Conservation (phyloP, 176 grass and related monocot species). For the Triticum turgidum region DNA sequence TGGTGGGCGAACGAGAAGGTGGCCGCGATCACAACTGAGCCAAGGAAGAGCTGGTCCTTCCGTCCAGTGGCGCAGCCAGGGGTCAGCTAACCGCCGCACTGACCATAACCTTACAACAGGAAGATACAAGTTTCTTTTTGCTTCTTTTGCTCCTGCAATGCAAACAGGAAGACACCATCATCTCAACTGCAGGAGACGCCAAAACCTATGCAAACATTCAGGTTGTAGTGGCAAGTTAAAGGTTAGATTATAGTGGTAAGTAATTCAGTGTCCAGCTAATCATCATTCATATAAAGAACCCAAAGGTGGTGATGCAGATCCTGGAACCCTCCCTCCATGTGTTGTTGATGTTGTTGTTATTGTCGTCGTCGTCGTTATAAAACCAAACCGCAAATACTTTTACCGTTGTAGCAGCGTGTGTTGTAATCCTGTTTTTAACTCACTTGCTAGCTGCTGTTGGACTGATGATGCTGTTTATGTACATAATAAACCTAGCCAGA, state of each 20-base stretch:
- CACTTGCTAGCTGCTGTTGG: slow-evolving; percentile 12
- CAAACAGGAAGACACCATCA: no score
- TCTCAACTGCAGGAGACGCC: neutral
- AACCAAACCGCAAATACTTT: slow-evolving; percentile 20
- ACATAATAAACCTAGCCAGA: slow-evolving; percentile 39
- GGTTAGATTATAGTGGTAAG: slow-evolving; percentile 38
- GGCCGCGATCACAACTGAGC: slow-evolving; percentile 40
- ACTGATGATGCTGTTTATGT: slow-evolving; percentile 39
- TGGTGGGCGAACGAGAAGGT: slow-evolving; percentile 86
- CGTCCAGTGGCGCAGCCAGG: slow-evolving; percentile 68
- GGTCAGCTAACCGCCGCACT: slow-evolving; percentile 49
- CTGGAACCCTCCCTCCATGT: slow-evolving; percentile 7
- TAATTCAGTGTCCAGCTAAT: slow-evolving; percentile 31
- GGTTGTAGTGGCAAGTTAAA: slow-evolving; percentile 35
- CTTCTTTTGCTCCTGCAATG: slow-evolving; percentile 17
- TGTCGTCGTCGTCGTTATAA: neutral
- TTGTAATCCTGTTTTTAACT: slow-evolving; percentile 36
- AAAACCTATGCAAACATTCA: slow-evolving; percentile 20
- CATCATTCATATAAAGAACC: slow-evolving; percentile 28
- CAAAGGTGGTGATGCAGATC: slow-evolving; percentile 35
- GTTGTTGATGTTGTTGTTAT: neutral
- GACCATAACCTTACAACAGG: slow-evolving; percentile 32
- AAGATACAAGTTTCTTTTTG: slow-evolving; percentile 22
- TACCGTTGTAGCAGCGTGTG: slow-evolving; percentile 8
- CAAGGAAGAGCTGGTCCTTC: slow-evolving; percentile 75